Base-by-base conservation (phyloP, 2,329 filamentous ascomycete genomes). In the Lasiodiplodia theobromae region DNA sequence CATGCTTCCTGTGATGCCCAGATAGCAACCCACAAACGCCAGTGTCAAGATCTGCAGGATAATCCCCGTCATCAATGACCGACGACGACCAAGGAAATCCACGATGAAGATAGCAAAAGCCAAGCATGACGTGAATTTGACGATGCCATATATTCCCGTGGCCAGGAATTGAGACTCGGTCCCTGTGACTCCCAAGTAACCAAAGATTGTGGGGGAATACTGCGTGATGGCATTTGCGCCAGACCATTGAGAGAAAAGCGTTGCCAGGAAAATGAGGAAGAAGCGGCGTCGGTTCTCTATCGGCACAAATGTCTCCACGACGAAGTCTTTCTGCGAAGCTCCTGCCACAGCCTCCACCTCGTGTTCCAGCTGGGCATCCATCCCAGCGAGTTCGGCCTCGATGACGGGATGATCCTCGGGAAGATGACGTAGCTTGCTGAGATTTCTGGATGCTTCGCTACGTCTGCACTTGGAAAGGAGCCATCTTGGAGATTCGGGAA, bases 51-150 rank as follows among this genome's bases (percentile, higher is more conserved):
- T 38, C 37, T 80, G 78, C 16, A 79, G 67, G 2, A 38, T 67
- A 3, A 80, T 79, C 0, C 78, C 78, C 0, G 76, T 74, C 70
- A 79, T 74, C 4, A 80, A 74, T 3, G 78, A 78, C 1, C 78
- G 74, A 14, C 77, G 73, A 1, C 78, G 71, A 1, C 71, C 71
- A 16, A 71, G 67, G 38, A 72, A 70, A 52, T 72, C 71, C 34
- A 72, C 70, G 34, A 72, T 31, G 66, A 79, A 78, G 69, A 79
- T 74, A 16, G 78, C 73, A 18, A 76, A 66, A 11, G 79, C 75
- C 0, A 78, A 69, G 1, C 67, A 68, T 3, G 70, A 71, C 6
- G 68, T 62, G 31, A 71, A 70, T 31, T 72, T 72, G 54, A 70
- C 71, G 25, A 72, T 68, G 7, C 53, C 71, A 34, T 71, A 71